These are phyloP conservation scores for Dictyostelium firmibasis DNA, from an alignment of 78 protist genomes.

Conservation along the genomic window DNA sequence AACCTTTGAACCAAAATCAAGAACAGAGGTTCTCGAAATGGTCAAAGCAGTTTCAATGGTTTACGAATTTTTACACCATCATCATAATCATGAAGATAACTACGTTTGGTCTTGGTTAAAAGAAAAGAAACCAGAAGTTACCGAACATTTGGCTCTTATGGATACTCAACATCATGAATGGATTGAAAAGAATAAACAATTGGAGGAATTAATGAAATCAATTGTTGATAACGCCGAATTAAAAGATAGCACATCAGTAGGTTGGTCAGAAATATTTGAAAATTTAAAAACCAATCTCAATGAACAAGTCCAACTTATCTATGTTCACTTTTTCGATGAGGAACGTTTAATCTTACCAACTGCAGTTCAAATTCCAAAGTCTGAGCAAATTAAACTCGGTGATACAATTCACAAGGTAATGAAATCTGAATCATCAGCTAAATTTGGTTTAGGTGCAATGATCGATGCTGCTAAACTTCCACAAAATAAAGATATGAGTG, in stretches of 20 bases:
- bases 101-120: constrained; percentile 20
- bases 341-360: constrained; percentile 31
- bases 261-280: background rate
- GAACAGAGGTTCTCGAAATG: background rate
- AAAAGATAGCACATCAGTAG: background rate
- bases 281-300: background rate
- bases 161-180: constrained; percentile 24
- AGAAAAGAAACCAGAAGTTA: background rate
- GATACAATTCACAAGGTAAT: background rate
- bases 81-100: constrained; percentile 46
- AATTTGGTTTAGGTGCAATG: constrained; percentile 4
- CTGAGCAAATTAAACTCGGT: constrained; percentile 19
- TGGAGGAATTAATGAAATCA: background rate
- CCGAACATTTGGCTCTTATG: background rate
- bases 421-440: background rate
- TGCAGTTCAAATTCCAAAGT: background rate
- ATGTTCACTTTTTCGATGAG: constrained; percentile 41
- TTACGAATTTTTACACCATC: background rate
- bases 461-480: background rate
- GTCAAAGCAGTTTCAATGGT: background rate
- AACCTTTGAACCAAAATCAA: constrained; percentile 12
- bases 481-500: background rate
- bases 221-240: background rate
- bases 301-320: background rate
- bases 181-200: background rate